Conservation (phyloP, 1,284 basidiomycete species). For the Papiliotrema fonsecae region DNA sequence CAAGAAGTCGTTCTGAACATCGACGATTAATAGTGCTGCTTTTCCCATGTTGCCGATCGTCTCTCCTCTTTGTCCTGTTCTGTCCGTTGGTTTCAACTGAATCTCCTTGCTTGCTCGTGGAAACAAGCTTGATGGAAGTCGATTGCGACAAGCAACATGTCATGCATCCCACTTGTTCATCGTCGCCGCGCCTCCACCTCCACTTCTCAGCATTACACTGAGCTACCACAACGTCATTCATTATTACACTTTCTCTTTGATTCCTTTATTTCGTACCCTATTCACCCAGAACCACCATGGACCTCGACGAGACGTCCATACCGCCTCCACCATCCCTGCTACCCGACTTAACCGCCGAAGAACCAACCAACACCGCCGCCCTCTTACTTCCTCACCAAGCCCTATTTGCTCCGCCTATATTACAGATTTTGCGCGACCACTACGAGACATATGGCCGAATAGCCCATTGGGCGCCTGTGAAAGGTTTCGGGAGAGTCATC, state of each 20-base stretch:
- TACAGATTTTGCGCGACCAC: conserved; percentile 62
- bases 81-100: no score
- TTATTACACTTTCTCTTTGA: no score
- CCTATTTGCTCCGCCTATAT: conserved; percentile 64
- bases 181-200: no score
- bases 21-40: conserved; percentile 55
- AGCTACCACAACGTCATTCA: no score
- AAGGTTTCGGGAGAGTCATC: conserved; percentile 72
- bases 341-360: conserved; percentile 5
- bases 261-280: no score
- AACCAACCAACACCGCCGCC: conserved; percentile 63
- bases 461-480: conserved; percentile 78
- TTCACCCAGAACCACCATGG: no score
- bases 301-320: no score
- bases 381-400: conserved; percentile 60
- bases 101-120: no score
- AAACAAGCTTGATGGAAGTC: no score
- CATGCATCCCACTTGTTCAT: no score
- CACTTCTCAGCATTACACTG: no score
- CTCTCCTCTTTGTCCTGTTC: not conserved
- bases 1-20: conserved; percentile 64
- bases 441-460: conserved; percentile 70
- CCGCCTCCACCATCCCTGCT: conserved; percentile 20
- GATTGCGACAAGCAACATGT: no score
- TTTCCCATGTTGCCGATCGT: conserved; percentile 11